Conservation (phyloP, 1,284 basidiomycete species). For the Amylostereum areolatum region DNA sequence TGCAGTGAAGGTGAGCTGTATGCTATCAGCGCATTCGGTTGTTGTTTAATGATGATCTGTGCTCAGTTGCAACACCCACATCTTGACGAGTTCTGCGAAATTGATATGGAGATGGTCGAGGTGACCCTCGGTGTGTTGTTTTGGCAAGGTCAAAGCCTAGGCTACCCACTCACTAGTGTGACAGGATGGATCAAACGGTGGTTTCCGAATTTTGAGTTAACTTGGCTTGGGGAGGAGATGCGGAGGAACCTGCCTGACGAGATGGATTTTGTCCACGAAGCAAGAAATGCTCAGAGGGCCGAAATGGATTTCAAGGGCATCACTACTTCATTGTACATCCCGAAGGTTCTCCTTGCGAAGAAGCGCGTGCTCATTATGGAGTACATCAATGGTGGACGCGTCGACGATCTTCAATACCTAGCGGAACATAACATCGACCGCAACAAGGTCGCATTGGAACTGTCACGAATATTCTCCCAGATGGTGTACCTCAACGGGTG, state of each 20-base stretch:
- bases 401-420: conserved; percentile 87
- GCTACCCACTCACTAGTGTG: conserved; percentile 12
- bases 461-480: conserved; percentile 85
- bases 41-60: background rate
- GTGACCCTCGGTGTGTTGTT: conserved; percentile 54
- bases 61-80: conserved; percentile 89
- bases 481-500: conserved; percentile 98
- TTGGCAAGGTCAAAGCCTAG: background rate
- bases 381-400: conserved; percentile 82
- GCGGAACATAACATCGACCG: conserved; percentile 84
- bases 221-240: conserved; percentile 94
- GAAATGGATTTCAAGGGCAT: conserved; percentile 68
- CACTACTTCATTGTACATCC: conserved; percentile 85
- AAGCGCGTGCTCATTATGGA: conserved; percentile 94
- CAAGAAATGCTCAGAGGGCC: conserved; percentile 75
- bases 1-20: conserved; percentile 78
- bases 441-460: conserved; percentile 88
- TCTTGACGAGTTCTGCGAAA: conserved; percentile 86
- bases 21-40: background rate
- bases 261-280: conserved; percentile 93
- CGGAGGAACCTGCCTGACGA: conserved; percentile 89
- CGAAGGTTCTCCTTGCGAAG: conserved; percentile 78
- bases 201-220: conserved; percentile 89
- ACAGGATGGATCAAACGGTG: conserved; percentile 83
- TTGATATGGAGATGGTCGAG: conserved; percentile 85